These are phyloP conservation scores for Deakozyma indianensis DNA, from an alignment of 805 yeast genomes.

Conservation along the genomic window DNA sequence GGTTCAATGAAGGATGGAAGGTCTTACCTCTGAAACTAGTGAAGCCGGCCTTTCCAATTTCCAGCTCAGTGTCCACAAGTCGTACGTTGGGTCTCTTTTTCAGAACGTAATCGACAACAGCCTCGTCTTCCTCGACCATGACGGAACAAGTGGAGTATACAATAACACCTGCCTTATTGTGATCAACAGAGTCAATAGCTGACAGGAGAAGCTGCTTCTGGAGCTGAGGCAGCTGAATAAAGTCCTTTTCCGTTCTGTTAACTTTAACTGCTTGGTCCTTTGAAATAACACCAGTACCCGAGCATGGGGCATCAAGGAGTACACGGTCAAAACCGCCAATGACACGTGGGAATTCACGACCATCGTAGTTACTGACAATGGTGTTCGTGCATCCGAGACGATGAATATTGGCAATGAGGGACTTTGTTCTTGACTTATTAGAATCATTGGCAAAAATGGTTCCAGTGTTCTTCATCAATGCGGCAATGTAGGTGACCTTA, in stretches of 20 bases:
- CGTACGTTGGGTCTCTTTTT: conserved; percentile 93
- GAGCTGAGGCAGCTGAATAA: conserved; percentile 88
- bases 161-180: conserved; percentile 73
- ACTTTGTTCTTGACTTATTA: conserved; percentile 90
- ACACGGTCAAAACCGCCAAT: conserved; percentile 97
- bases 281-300: conserved; percentile 98
- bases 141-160: conserved; percentile 98
- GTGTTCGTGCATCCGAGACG: conserved; percentile 94
- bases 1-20: conserved; percentile 58
- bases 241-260: conserved; percentile 89
- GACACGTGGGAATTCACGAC: conserved; percentile 94
- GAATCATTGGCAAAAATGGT: conserved; percentile 95
- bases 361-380: conserved; percentile 94
- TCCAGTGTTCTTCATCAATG: conserved; percentile 97
- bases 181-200: conserved; percentile 96
- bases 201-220: conserved; percentile 87
- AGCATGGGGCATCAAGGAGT: conserved; percentile 94
- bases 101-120: conserved; percentile 95
- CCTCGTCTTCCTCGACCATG: conserved; percentile 96
- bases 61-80: conserved; percentile 81
- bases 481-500: conserved; percentile 87
- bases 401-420: conserved; percentile 92
- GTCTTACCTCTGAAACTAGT: conserved; percentile 86
- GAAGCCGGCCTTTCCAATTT: conserved; percentile 93
- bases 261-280: conserved; percentile 92